Conservation (phyloP, 257 asterid species). For the Mitragyna speciosa region DNA sequence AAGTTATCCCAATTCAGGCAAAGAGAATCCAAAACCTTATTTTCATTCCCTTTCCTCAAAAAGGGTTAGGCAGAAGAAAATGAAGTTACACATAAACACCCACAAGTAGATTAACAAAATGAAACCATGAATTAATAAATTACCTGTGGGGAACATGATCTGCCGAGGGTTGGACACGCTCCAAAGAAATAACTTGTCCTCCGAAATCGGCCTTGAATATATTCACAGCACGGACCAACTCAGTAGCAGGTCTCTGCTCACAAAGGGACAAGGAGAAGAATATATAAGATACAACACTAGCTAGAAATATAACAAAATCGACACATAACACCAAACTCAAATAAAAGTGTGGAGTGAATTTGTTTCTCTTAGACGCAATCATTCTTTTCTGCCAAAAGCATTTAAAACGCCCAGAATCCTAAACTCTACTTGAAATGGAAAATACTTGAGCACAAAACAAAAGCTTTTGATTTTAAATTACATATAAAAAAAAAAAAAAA, state of each 20-base stretch:
- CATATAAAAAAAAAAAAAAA: too few relatives aligned
- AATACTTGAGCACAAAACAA: background rate
- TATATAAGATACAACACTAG: background rate
- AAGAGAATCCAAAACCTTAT: background rate
- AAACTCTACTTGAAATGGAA: background rate
- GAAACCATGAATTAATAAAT: slow-evolving; percentile 13
- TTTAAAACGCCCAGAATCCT: background rate
- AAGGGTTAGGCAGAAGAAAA: background rate
- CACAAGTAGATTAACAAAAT: background rate
- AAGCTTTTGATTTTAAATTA: background rate
- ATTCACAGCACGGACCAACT: slow-evolving; percentile 87
- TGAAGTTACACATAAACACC: background rate
- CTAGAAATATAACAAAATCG: background rate
- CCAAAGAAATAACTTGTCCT: slow-evolving; percentile 75
- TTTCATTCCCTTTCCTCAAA: background rate
- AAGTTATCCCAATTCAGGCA: background rate
- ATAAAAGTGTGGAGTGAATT: background rate
- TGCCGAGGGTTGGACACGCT: slow-evolving; percentile 91
- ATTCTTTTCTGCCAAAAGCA: background rate
- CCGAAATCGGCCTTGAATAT: slow-evolving; percentile 96
- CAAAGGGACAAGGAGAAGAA: slow-evolving; percentile 10
- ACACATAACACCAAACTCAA: background rate
- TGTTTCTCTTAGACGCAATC: background rate
- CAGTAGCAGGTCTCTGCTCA: slow-evolving; percentile 80
- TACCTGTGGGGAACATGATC: slow-evolving; percentile 99